These are phyloP conservation scores for Boletus speciosus DNA, from an alignment of 768 basidiomycete species.

Conservation along the genomic window DNA sequence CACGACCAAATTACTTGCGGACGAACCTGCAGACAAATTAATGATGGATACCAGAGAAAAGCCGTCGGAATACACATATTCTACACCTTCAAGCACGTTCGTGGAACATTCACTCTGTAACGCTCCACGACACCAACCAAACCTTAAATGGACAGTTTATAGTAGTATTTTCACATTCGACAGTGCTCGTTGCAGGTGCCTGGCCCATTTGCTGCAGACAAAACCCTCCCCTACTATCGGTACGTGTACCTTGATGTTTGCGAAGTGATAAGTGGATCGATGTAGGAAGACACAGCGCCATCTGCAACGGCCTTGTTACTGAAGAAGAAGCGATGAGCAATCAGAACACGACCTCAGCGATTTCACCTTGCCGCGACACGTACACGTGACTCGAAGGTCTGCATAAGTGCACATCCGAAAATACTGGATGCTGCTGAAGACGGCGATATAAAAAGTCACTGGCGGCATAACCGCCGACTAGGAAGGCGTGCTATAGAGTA, in stretches of 20 bases:
- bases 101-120: no score
- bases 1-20: no score
- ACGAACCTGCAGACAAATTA: no score
- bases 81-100: no score
- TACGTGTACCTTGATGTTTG: conserved; percentile 43
- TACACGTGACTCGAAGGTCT: conserved; percentile 51
- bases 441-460: conserved; percentile 43
- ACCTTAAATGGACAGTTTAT: no score
- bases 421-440: conserved; percentile 36
- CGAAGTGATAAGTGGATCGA: conserved; percentile 45
- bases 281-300: conserved; percentile 38
- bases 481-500: conserved; percentile 34
- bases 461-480: conserved; percentile 52
- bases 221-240: no score
- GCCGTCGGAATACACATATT: no score
- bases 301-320: conserved; percentile 51
- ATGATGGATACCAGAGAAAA: no score
- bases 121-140: no score
- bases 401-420: conserved; percentile 38
- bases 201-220: no score
- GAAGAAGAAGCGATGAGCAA: neutral
- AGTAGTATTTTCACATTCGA: no score
- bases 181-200: no score
- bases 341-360: neutral
- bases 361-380: conserved; percentile 5